These are phyloP conservation scores for Ogataea pilisensis DNA, from an alignment of 805 yeast genomes.

Conservation along the genomic window DNA sequence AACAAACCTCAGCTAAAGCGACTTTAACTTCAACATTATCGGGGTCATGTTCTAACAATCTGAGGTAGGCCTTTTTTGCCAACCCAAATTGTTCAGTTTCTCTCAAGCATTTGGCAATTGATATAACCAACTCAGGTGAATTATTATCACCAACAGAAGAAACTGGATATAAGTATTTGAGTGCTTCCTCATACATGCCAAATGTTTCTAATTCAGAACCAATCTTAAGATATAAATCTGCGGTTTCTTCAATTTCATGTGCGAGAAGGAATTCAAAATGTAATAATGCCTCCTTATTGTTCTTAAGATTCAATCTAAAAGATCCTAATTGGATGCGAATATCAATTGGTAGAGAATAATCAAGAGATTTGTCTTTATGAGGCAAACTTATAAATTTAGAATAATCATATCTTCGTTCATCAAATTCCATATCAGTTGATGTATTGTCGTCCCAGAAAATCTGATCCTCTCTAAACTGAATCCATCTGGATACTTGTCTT, in stretches of 20 bases:
- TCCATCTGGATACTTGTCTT: conserved; percentile 76
- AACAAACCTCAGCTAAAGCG: conserved; percentile 77
- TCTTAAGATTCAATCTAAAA: conserved; percentile 60
- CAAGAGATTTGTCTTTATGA: conserved; percentile 35
- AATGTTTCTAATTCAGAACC: conserved; percentile 69
- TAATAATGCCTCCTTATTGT: conserved; percentile 62
- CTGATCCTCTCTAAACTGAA: conserved; percentile 63
- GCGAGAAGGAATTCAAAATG: conserved; percentile 64
- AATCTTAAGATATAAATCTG: conserved; percentile 73
- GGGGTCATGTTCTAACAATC: conserved; percentile 53
- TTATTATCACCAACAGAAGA: conserved; percentile 49
- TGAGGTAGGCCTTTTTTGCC: conserved; percentile 57
- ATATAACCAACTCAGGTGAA: conserved; percentile 47
- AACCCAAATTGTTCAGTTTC: conserved; percentile 65
- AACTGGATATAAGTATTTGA: conserved; percentile 58
- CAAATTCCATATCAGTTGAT: conserved; percentile 78
- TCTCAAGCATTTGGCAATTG: conserved; percentile 73
- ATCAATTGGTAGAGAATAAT: conserved; percentile 72
- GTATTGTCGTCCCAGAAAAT: conserved; percentile 57
- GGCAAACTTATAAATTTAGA: conserved; percentile 39
- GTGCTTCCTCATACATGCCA: conserved; percentile 72
- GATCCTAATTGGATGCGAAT: conserved; percentile 78
- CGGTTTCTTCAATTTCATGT: conserved; percentile 49
- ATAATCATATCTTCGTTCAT: conserved; percentile 55
- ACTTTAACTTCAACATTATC: conserved; percentile 68